Percentiles rank a stretch among this genome's conserved stretches.
Conservation (phyloP, 1,284 basidiomycete species). For the Puccinia novopanici region DNA sequence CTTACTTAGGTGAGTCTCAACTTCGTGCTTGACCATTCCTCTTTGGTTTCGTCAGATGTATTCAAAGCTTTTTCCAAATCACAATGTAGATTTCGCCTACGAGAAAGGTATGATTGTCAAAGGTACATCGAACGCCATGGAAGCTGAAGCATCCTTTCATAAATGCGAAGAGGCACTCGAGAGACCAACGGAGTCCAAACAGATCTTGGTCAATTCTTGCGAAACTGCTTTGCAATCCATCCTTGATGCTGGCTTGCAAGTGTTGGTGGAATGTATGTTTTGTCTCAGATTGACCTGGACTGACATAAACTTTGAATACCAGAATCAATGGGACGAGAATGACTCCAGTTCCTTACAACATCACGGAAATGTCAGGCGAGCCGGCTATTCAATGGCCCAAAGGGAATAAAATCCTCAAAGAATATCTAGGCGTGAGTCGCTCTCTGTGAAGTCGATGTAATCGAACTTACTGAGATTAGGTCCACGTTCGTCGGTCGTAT, state of each 20-base stretch:
- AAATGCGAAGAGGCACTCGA: slow-evolving; percentile 5
- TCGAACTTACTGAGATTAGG: background rate
- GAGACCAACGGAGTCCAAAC: background rate
- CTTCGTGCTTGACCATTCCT: slow-evolving; percentile 73
- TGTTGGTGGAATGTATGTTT: slow-evolving; percentile 6
- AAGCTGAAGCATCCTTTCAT: slow-evolving; percentile 23
- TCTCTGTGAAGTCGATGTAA: background rate
- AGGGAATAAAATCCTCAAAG: slow-evolving; percentile 74
- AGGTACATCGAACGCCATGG: slow-evolving; percentile 15
- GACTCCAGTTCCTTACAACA: slow-evolving; percentile 37
- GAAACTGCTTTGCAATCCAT: slow-evolving; percentile 31
- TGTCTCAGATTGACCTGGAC: background rate
- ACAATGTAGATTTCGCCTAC: slow-evolving; percentile 36
- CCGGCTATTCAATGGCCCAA: slow-evolving; percentile 77
- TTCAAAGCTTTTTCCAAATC: background rate
- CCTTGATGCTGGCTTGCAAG: slow-evolving; percentile 12
- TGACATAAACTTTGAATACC: background rate
- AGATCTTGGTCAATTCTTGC: background rate
- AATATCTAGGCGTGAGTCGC: slow-evolving; percentile 69
- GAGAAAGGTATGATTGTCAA: slow-evolving; percentile 34
- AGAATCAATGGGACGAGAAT: slow-evolving; percentile 26
- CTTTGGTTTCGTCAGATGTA: background rate
- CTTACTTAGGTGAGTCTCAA: slow-evolving; percentile 83
- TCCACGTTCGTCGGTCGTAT: background rate
- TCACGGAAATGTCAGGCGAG: slow-evolving; percentile 18